A percentile compares a stretch with the other conserved stretches of the same genome.
phyloP scores from a whole-genome alignment of 257 asterid species.

The Jaltomata sinuosa region DNA sequence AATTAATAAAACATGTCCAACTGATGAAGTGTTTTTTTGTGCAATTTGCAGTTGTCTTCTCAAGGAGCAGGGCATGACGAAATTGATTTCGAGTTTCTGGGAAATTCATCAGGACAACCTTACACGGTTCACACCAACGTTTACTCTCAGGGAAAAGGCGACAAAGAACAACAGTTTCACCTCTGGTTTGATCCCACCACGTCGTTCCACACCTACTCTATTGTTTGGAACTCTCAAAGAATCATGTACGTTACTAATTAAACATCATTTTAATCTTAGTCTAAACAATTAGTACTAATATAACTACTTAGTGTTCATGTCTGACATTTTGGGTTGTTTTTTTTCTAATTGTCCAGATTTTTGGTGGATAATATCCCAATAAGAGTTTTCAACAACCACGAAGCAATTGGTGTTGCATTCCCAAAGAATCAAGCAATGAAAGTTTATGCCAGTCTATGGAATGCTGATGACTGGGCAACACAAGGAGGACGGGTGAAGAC shows the following conservation, averaged over 20 bases:
- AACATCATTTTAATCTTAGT: neutral
- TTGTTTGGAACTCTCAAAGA: conserved; percentile 26
- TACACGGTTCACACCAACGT: conserved; percentile 36
- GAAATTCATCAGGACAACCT: conserved; percentile 25
- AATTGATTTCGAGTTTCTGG: conserved; percentile 36
- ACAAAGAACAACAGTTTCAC: neutral
- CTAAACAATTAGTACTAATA: neutral
- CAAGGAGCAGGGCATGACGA: conserved; percentile 30
- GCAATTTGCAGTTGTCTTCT: conserved; percentile 25
- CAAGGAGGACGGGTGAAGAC: conserved; percentile 28
- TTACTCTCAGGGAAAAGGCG: conserved; percentile 29
- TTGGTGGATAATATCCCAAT: conserved; percentile 39
- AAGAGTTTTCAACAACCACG: conserved; percentile 32
- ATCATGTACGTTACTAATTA: conserved; percentile 4
- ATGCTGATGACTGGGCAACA: conserved; percentile 34
- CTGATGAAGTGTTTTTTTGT: neutral
- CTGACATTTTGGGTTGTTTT: neutral
- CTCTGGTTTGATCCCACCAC: no score
- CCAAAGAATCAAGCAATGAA: conserved; percentile 24
- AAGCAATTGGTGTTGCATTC: conserved; percentile 24
- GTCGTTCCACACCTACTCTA: conserved; percentile 31
- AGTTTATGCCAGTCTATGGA: conserved; percentile 19
- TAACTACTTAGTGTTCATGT: neutral
- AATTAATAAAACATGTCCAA: no score
- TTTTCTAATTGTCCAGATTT: conserved; percentile 15